Percentiles rank a stretch among this genome's conserved stretches.
Evolutionary conservation across 352 stramenopile species (phyloP).

Genomic region (Elongisporangium anandrum): DNA sequence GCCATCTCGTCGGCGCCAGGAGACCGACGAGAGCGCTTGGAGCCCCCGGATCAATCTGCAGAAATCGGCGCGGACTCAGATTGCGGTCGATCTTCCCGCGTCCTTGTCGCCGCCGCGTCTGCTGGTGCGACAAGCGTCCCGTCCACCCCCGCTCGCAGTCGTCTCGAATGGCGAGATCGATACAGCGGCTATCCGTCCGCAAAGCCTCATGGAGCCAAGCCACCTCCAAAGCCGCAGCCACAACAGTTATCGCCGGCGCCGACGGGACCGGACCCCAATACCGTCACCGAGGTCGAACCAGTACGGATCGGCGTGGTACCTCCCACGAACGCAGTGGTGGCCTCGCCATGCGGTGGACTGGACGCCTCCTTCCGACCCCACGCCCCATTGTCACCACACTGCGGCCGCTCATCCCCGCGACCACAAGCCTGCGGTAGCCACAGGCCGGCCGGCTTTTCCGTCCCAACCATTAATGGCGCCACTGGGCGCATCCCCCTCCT

Average conservation of each 20-base stretch:
- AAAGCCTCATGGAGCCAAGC: background rate
- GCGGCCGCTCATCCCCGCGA: conserved; percentile 12
- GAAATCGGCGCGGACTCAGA: conserved; percentile 25
- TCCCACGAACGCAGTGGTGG: conserved; percentile 53
- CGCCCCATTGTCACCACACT: conserved; percentile 18
- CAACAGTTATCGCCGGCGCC: conserved; percentile 4
- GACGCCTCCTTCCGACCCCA: background rate
- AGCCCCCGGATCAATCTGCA: conserved; percentile 43
- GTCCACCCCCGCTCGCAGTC: background rate
- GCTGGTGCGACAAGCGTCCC: background rate
- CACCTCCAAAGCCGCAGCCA: background rate
- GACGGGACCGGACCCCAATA: conserved; percentile 2
- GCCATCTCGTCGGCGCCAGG: conserved; percentile 4
- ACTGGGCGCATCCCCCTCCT: background rate
- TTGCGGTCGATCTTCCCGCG: conserved; percentile 30
- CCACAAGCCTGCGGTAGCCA: conserved; percentile 26
- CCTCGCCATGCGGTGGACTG: conserved; percentile 27
- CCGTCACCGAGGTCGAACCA: conserved; percentile 8
- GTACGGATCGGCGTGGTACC: conserved; percentile 36
- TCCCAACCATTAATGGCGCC: conserved; percentile 1
- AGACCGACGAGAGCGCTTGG: conserved; percentile 3
- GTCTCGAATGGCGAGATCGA: background rate
- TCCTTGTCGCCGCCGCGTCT: background rate
- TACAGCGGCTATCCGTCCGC: background rate
- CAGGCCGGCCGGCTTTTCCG: conserved; percentile 4